phyloP scores from a whole-genome alignment of 345 rosid species.

The Syzygium grande region DNA sequence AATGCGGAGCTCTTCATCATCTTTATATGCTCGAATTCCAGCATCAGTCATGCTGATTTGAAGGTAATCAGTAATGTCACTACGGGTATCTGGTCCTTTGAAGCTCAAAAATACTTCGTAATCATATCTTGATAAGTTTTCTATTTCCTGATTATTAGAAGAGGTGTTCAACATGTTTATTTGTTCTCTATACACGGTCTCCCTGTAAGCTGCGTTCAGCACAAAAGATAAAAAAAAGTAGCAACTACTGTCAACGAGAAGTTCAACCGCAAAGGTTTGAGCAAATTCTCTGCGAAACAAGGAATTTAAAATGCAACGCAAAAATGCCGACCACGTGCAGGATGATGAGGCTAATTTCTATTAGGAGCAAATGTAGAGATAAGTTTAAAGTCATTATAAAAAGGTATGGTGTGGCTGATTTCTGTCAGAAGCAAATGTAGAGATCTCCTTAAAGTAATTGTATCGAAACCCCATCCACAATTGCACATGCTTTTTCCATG shows the following conservation, averaged over 20 bases:
- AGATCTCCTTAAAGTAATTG: neutral
- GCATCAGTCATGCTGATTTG: neutral
- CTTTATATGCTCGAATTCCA: neutral
- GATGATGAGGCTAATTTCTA: neutral
- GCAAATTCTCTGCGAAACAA: neutral
- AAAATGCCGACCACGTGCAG: neutral
- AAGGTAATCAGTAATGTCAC: neutral
- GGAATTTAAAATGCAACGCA: neutral
- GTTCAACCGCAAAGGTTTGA: neutral
- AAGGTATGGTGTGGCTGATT: neutral
- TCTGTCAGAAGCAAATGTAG: neutral
- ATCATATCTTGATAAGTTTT: neutral
- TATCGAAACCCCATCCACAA: neutral
- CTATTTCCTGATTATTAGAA: neutral
- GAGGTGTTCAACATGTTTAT: neutral
- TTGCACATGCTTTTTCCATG: neutral
- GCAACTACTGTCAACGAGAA: neutral
- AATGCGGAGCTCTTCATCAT: neutral
- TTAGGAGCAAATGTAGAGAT: neutral
- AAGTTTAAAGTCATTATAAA: neutral
- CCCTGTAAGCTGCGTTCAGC: neutral
- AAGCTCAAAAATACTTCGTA: neutral
- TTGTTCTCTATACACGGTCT: neutral
- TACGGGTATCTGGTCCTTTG: neutral
- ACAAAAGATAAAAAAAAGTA: neutral